phyloP scores from a whole-genome alignment of 1,284 basidiomycete genomes.

The Leccinum ponderosum region DNA sequence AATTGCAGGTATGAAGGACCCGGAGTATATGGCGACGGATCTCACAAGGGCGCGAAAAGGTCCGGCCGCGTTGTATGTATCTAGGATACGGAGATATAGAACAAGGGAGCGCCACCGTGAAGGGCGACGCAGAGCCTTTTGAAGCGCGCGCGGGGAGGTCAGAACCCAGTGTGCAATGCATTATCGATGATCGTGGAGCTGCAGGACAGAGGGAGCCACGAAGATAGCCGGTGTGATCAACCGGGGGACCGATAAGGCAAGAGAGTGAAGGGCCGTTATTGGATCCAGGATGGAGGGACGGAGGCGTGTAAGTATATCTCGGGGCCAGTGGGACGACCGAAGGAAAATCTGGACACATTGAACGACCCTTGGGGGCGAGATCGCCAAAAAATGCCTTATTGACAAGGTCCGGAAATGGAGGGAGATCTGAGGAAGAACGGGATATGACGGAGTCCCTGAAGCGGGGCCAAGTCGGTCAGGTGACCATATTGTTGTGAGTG shows the following conservation, averaged over 20 bases:
- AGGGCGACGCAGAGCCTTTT: neutral
- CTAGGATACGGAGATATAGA: slow-evolving; percentile 14
- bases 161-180: neutral
- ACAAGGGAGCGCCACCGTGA: neutral
- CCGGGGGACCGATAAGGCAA: slow-evolving; percentile 13
- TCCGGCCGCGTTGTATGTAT: slow-evolving; percentile 12
- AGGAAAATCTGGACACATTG: slow-evolving; percentile 8
- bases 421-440: slow-evolving; percentile 23
- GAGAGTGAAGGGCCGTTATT: slow-evolving; percentile 5
- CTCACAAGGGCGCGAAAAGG: slow-evolving; percentile 9
- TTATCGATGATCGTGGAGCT: neutral
- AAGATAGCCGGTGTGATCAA: slow-evolving; percentile 24
- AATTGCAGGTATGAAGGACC: neutral
- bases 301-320: neutral
- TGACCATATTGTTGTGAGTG: slow-evolving; percentile 2
- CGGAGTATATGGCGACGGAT: slow-evolving; percentile 14
- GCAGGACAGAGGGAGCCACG: neutral
- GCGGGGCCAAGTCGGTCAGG: slow-evolving; percentile 19
- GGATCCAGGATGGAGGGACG: slow-evolving; percentile 1
- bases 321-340: neutral
- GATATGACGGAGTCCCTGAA: slow-evolving; percentile 21
- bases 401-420: slow-evolving; percentile 24
- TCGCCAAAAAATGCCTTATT: slow-evolving; percentile 25
- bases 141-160: neutral
- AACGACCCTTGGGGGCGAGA: slow-evolving; percentile 13